Base-by-base conservation (phyloP, 495 filamentous ascomycete genomes). In the Pyrenopolyporus hunteri region DNA sequence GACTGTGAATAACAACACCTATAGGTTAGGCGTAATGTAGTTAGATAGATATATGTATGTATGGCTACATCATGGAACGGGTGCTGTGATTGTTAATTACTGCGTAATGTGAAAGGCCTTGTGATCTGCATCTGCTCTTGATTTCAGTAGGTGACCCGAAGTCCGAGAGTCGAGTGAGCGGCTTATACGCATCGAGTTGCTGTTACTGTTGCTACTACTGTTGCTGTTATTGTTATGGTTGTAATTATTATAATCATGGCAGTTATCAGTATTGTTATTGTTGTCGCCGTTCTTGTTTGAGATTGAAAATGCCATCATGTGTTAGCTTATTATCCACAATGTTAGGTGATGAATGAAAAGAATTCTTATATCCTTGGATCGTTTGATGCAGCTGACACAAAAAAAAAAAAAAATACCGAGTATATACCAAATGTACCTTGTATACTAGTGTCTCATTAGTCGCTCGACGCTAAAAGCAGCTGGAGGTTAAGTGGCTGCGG, bases 291-390 rank as follows among this genome's bases (percentile, higher is more conserved):
- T n/a, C n/a, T n/a, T 59, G 62, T 59, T 59, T 65, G 60, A 54
- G 54, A 64, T 64, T 57, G 48, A 64, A 60, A 56, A 57, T 55
- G 43, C 14, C 37, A 39, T 56, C 37, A n/a, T n/a, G n/a, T 36
- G 33, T 46, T 57, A 60, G 50, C 26, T 46, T 46, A 45, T 55
- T 58, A 64, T 35, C 61, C 61, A 64, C 42, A 57, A 58, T 57
- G 35, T 55, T 7, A 55, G 54, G 35, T 46, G 29, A 45, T 55
- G 50, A 35, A n/a, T 33, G 31, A 33, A 33, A 33, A 33, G 17
- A 42, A 42, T 20, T 20, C 45, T 46, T 56, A 49, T 56, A 60
- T 59, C 54, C 49, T 59, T 57, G 54, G 58, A 60, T 2, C 6
- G 54, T 45, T 47, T 51, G 56, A 57, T 64, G 61, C 25, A 59